phyloP scores from a whole-genome alignment of 306 rosid genomes.

The Arachis hypogaea region DNA sequence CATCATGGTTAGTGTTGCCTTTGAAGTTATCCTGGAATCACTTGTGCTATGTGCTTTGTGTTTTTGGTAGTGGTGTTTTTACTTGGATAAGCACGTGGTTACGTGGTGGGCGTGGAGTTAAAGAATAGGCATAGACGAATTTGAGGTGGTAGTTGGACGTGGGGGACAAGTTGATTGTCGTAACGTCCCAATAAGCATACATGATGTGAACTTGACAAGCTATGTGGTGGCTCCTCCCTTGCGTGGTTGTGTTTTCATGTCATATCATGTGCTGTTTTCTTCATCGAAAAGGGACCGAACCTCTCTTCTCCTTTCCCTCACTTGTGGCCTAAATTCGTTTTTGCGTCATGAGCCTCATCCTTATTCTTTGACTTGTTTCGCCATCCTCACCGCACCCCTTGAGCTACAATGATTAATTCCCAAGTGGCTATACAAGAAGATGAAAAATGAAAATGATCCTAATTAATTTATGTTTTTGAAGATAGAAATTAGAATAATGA shows the following conservation, averaged over 20 bases:
- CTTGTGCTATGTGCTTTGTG: no score
- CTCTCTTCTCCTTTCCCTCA: neutral
- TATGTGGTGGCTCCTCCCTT: slow-evolving; percentile 16
- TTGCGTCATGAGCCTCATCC: neutral
- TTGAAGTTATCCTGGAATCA: no score
- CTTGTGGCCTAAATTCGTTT: neutral
- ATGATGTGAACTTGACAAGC: neutral
- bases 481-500: no score
- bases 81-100: slow-evolving; percentile 1
- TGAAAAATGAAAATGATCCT: no score
- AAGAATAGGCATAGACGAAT: neutral
- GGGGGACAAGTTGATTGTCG: slow-evolving; percentile 17
- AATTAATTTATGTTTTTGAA: no score
- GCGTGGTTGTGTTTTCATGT: slow-evolving; percentile 22
- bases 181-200: slow-evolving; percentile 4
- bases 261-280: neutral
- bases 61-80: neutral
- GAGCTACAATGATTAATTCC: no score
- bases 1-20: no score
- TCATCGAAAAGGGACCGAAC: neutral
- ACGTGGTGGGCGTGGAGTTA: neutral
- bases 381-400: no score
- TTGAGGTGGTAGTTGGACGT: neutral
- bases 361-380: neutral
- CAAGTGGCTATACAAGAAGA: no score